Conservation (phyloP, 108 stramenopile genomes). For the Aureococcus anophagefferens region DNA sequence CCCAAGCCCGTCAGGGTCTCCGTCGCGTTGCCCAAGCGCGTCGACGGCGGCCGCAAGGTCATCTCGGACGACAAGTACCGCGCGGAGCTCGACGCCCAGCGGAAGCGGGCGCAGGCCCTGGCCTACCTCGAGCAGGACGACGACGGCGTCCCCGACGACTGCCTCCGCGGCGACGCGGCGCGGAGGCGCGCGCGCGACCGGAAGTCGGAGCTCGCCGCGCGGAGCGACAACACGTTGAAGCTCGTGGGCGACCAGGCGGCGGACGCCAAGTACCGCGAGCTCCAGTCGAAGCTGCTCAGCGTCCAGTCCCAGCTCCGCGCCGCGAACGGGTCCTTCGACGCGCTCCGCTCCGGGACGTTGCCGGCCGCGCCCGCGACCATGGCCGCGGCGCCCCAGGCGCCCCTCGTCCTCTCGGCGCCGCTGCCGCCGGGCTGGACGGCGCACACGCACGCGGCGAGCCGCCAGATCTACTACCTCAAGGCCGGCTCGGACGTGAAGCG, state of each 20-base stretch:
- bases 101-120: constrained; percentile 1
- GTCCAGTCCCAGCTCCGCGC: background rate
- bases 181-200: constrained; percentile 9
- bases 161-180: background rate
- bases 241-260: background rate
- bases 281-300: background rate
- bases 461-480: background rate
- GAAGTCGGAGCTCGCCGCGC: background rate
- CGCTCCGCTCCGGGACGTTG: too few relatives aligned
- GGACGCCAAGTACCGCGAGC: background rate
- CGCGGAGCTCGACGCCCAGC: background rate
- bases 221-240: background rate
- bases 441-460: background rate
- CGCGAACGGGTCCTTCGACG: too few relatives aligned
- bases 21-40: too few relatives aligned
- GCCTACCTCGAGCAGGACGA: background rate
- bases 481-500: background rate
- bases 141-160: background rate
- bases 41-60: too few relatives aligned
- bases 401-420: too few relatives aligned
- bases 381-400: background rate
- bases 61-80: background rate
- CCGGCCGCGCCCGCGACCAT: background rate
- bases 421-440: background rate
- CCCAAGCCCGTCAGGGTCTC: background rate